Percentiles rank a stretch among this genome's conserved stretches.
phyloP scores from a whole-genome alignment of 768 basidiomycete genomes.

The Mycena rebaudengoi region DNA sequence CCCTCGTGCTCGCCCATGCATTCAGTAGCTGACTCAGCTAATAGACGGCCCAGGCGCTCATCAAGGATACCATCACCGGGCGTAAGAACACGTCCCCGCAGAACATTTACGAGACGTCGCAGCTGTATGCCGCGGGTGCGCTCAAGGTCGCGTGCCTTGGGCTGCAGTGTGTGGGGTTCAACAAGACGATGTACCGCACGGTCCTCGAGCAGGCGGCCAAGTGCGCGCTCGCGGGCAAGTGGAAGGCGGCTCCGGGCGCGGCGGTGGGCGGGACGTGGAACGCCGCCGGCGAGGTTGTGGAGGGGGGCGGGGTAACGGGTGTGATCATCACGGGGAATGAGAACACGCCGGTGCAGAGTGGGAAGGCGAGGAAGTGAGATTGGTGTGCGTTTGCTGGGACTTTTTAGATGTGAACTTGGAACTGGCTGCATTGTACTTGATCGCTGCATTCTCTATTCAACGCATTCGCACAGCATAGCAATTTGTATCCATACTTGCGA shows the following conservation, averaged over 20 bases:
- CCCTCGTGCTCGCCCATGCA: background rate
- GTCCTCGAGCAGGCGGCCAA: conserved; percentile 70
- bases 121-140: conserved; percentile 78
- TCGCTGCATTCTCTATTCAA: background rate
- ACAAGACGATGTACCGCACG: conserved; percentile 67
- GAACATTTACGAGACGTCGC: conserved; percentile 76
- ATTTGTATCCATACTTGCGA: too few relatives aligned
- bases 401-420: background rate
- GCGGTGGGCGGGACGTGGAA: conserved; percentile 14
- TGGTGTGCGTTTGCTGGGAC: background rate
- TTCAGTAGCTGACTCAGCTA: conserved; percentile 8
- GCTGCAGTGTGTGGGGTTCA: conserved; percentile 82
- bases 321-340: conserved; percentile 21
- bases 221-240: conserved; percentile 34
- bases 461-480: background rate
- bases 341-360: conserved; percentile 16
- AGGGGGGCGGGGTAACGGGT: conserved; percentile 10
- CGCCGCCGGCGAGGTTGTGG: conserved; percentile 2
- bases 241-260: conserved; percentile 14
- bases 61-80: conserved; percentile 75
- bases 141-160: conserved; percentile 78
- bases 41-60: conserved; percentile 70
- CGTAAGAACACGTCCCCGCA: conserved; percentile 83
- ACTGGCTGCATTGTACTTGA: too few relatives aligned
- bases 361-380: conserved; percentile 19